Base-by-base conservation (phyloP, 371 early-diverging fungal genomes). In the Lichtheimia ornata region DNA sequence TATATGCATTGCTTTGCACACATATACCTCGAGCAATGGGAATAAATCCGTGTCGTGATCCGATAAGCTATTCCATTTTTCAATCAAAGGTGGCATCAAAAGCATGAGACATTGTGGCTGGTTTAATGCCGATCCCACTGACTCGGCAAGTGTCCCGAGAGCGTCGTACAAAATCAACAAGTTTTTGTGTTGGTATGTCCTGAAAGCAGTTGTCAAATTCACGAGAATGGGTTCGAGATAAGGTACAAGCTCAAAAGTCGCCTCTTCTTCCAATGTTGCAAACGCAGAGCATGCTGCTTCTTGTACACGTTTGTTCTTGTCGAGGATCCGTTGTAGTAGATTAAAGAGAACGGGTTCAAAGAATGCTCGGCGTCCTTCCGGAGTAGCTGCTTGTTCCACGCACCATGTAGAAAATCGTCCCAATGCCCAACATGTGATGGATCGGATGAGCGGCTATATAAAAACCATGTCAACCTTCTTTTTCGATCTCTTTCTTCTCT, bases 391-490 rank as follows among this genome's bases (percentile, higher is more conserved):
- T 56, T 76, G 74, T 59, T 84, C 74, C 47, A 94, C 83, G 40
- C 88, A 87, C 97, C 97, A 98, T 42, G 75, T 76, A 20, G 94
- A 86, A 73, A 94, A 98, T 42, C 97, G 86, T 50, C 96, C 90
- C 50, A 96, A 76, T 24, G 97, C 94, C 98, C 98, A 98, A 76
- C 97, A 97, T 14, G 97, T 87, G 66, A 98, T 97, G 40, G 92
- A 91, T 58, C 97, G 87, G 52, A 97, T 90, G 50, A 96, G 79
- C 4, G 94, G 91, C 90, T 91, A 78, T 28, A 44, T 30, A 3
- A 14, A 53, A 30, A 30, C 15, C 43, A 13, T 9, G 22, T 47
- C n/a, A 47, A 47, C 18, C 24, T 44, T 44, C 20, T 56, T 57
- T 53, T 53, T 27, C 43, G 22, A 22, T 22, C 22, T 22, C 2